Percentiles rank a stretch among this genome's conserved stretches.
Conservation (phyloP, 495 filamentous ascomycete species). For the Hypoxylon lenormandii region DNA sequence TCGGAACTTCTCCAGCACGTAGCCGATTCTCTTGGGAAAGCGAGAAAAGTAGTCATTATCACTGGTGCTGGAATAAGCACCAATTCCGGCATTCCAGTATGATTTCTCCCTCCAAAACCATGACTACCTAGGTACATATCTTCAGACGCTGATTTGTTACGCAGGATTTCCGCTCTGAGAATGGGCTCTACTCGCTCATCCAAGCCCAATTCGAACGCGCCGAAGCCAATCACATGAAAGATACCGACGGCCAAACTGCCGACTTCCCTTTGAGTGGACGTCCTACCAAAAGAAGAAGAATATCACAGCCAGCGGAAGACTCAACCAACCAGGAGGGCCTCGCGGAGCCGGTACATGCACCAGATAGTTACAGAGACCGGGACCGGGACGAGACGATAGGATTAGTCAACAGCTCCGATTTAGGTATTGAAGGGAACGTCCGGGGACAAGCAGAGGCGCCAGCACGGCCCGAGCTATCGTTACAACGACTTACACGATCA, state of each 20-base stretch:
- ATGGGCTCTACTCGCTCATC: slow-evolving; percentile 76
- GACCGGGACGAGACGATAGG: not conserved
- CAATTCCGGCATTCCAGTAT: slow-evolving; percentile 77
- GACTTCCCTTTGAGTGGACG: slow-evolving; percentile 52
- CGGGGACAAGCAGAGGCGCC: slow-evolving; percentile 4
- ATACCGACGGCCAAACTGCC: slow-evolving; percentile 12
- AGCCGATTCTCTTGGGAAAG: slow-evolving; percentile 69
- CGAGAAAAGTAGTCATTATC: slow-evolving; percentile 73
- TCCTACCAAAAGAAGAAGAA: slow-evolving; percentile 60
- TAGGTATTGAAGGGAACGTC: not conserved
- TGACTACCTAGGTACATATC: not conserved
- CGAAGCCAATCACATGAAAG: slow-evolving; percentile 44
- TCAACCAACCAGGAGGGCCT: not conserved
- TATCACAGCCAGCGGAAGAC: slow-evolving; percentile 37
- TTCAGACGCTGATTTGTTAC: slow-evolving; percentile 42
- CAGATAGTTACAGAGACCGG: not conserved
- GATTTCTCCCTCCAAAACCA: slow-evolving; percentile 41
- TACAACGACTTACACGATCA: slow-evolving; percentile 38
- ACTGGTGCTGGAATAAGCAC: slow-evolving; percentile 79
- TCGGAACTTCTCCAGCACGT: slow-evolving; percentile 69
- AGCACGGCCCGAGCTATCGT: not conserved
- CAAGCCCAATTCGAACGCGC: slow-evolving; percentile 71
- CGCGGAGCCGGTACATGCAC: not conserved
- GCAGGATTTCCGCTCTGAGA: slow-evolving; percentile 77
- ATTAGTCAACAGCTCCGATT: not conserved